Base-by-base conservation (phyloP, 352 stramenopile genomes). In the Pythium brachiatum region DNA sequence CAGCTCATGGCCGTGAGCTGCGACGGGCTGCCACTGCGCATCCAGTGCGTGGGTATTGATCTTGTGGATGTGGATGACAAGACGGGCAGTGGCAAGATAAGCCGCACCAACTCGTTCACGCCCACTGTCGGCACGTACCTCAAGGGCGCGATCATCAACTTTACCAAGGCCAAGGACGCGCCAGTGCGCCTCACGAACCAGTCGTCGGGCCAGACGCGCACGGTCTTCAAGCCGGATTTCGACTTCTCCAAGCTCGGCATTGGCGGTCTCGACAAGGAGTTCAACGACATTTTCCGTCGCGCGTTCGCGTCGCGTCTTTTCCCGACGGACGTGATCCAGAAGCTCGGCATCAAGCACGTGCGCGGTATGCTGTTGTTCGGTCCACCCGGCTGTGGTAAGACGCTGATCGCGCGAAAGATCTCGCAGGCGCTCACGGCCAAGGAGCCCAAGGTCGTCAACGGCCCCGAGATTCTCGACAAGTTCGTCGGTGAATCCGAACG, bases 191-290 rank as follows among this genome's bases (percentile, higher is more conserved):
- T 94, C 31, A 78, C 79, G 3, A 94, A 94, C 67, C 86, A 93
- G 66, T 89, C 80, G 20, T 83, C 72, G 9, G 86, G 86, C n/a
- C 79, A 83, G 55, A 85, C 70, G 16, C 79, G 82, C 53, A 88
- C 66, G 2, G 81, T 99, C 29, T 99, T 99, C 76, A 95, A 97
- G 47, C 86, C 83, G 1, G 96, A 99, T 60, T 99, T 99, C 76
- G 96, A 99, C 78, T 99, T 99, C 78, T 95, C 94, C 69, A 98
- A 99, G 74, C 78, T 99, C 39, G 97, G 97, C 57, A 99, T 99
- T 74, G 98, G 97, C 39, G 98, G 98, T 61, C 88, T 99, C 31
- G 96, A 99, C 78, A 92, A 96, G 54, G 96, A 99, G 81, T 99
- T 99, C 74, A 99, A 98, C 79, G 86, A 99, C 75, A 99, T 99